A percentile compares a stretch with the other conserved stretches of the same genome.
Evolutionary conservation across 495 filamentous ascomycete species (phyloP).

Genomic region (Viridothelium virens): DNA sequence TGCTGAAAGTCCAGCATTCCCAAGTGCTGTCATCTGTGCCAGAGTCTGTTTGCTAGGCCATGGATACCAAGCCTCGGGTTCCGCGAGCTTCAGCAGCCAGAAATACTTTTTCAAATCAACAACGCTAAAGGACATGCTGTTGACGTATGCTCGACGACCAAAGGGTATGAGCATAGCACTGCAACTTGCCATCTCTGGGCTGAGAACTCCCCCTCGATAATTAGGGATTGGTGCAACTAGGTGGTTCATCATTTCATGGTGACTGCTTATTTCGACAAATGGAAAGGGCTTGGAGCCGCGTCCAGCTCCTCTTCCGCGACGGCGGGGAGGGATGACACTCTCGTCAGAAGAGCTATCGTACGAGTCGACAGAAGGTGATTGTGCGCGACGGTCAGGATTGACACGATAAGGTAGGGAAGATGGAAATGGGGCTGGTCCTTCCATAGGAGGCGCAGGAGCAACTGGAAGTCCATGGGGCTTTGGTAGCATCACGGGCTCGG

Average conservation of each 20-base stretch:
- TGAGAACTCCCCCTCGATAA: not conserved
- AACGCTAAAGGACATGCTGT: not conserved
- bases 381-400: not conserved
- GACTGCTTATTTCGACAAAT: not conserved
- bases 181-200: not conserved
- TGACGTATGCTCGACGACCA: not conserved
- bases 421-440: not conserved
- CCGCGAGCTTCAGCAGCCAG: not conserved
- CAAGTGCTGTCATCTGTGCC: not conserved
- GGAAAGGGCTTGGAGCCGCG: not conserved
- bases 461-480: not conserved
- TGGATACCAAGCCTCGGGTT: not conserved
- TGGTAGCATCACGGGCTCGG: too few relatives aligned
- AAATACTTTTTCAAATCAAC: conserved; percentile 4
- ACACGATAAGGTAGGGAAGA: not conserved
- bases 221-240: not conserved
- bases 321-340: not conserved
- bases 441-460: not conserved
- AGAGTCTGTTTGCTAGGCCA: conserved; percentile 5
- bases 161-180: conserved; percentile 5
- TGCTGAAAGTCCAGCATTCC: not conserved
- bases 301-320: not conserved
- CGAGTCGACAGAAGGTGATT: not conserved
- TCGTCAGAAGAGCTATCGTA: conserved; percentile 8
- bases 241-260: not conserved